Conservation (phyloP, 345 rosid species). For the Camelina sativa region DNA sequence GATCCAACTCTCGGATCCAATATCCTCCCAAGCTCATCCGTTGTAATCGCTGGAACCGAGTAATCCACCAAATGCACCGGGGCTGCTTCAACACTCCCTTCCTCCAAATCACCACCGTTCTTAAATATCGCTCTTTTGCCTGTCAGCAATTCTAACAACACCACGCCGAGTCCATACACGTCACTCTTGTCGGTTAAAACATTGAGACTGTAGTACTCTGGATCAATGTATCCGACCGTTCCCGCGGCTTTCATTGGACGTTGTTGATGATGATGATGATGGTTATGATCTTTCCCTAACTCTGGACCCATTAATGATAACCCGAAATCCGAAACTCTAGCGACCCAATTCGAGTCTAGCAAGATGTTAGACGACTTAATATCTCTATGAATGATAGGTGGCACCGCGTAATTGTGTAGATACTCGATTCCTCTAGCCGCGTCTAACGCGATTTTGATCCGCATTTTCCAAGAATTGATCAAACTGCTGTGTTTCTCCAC, state of each 20-base stretch:
- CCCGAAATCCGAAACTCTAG: slow-evolving; percentile 89
- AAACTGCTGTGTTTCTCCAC: slow-evolving; percentile 61
- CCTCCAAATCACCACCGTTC: slow-evolving; percentile 44
- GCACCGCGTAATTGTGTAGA: slow-evolving; percentile 83
- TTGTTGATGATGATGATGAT: neutral
- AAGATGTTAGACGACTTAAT: slow-evolving; percentile 86
- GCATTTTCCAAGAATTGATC: slow-evolving; percentile 83
- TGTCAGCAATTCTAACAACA: slow-evolving; percentile 73
- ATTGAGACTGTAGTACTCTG: slow-evolving; percentile 84
- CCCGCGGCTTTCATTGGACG: slow-evolving; percentile 79
- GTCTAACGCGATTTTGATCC: slow-evolving; percentile 81
- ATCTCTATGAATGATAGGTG: slow-evolving; percentile 86
- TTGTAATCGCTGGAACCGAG: slow-evolving; percentile 60
- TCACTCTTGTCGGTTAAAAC: slow-evolving; percentile 86
- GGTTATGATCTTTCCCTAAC: slow-evolving; percentile 45
- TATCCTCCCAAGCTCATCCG: slow-evolving; percentile 51
- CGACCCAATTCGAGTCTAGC: slow-evolving; percentile 74
- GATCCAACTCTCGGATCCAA: slow-evolving; percentile 69
- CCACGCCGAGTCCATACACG: slow-evolving; percentile 90
- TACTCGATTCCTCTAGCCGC: slow-evolving; percentile 91
- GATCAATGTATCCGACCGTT: slow-evolving; percentile 90
- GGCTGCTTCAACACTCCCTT: slow-evolving; percentile 36
- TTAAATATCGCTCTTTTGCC: slow-evolving; percentile 77
- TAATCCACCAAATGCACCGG: slow-evolving; percentile 73
- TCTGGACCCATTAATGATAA: slow-evolving; percentile 74